Percentiles rank a stretch among this genome's conserved stretches.
Evolutionary conservation across 2,329 filamentous ascomycete species (phyloP).

Genomic region (Plectosphaerella cucumerina): DNA sequence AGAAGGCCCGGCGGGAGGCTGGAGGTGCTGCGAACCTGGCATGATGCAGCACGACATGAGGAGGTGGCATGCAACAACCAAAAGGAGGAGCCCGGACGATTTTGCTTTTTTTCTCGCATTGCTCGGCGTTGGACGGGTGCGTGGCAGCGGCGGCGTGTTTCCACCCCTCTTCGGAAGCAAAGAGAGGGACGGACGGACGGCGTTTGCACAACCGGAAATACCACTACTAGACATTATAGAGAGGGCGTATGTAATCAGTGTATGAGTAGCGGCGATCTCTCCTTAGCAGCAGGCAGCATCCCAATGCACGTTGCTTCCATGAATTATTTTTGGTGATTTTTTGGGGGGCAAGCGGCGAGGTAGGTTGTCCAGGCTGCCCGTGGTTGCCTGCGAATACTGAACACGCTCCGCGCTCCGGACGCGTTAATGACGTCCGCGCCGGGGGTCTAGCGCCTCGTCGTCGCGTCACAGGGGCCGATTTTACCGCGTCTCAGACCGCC

Average conservation of each 20-base stretch:
- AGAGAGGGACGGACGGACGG: too few relatives aligned
- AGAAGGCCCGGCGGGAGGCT: slow-evolving; percentile 28
- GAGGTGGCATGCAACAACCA: background rate
- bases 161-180: too few relatives aligned
- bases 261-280: background rate
- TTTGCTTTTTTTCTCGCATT: slow-evolving; percentile 3
- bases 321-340: too few relatives aligned
- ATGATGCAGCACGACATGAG: background rate
- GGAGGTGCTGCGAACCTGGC: too few relatives aligned
- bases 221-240: slow-evolving; percentile 3
- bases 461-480: background rate
- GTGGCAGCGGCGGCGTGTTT: too few relatives aligned
- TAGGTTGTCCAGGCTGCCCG: too few relatives aligned
- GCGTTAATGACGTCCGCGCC: slow-evolving; percentile 1
- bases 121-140: slow-evolving; percentile 1
- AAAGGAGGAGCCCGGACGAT: background rate
- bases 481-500: background rate
- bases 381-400: too few relatives aligned
- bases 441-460: background rate
- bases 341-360: too few relatives aligned
- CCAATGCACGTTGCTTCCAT: too few relatives aligned
- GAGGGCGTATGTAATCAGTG: background rate
- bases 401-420: background rate
- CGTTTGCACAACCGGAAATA: background rate
- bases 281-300: background rate